Evolutionary conservation across 192 early-diverging fungal genomes (phyloP), one percentile per base, ranked within the genome.

Genomic region (Lobosporangium transversale): DNA sequence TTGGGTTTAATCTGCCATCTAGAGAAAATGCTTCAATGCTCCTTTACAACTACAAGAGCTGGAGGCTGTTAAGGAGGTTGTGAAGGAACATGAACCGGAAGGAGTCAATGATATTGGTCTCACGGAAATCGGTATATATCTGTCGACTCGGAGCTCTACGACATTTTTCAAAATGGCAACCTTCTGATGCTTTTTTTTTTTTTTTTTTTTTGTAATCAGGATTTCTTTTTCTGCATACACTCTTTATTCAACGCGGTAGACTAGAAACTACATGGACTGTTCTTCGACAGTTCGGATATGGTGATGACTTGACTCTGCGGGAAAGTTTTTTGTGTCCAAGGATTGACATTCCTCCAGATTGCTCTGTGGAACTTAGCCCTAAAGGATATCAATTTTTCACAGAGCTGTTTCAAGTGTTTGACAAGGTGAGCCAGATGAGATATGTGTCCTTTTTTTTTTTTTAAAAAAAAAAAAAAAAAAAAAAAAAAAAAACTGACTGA

Each of bases 191-290:
- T 17, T 40, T 40, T 40, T 40, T 40, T 40, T 40, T 40, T 40
- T 40, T 40, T 40, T 40, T 40, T 53, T 29, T n/a, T 27, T 43
- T 60, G 11, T 32, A 31, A 21, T 23, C 43, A 85, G 90, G 98
- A 12, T 99, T 99, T 74, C 69, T 97, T 40, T 97, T 93, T 69
- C 83, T 99, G 40, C 96, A 99, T 70, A 92, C 92, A 53, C 87
- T 97, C 26, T 99, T 98, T 78, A 97, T 99, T 52, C 96, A 98
- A 85, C 86, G 95, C 7, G 98, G 98, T 15, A 89, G 97, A 17
- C 83, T 98, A 20, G 98, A 99, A 70, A 99, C 98, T 6, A 98
- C 98, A 23, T 99, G 98, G 98, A 95, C 95, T 42, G 97, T 99
- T 2, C 70, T 99, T 53, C 82, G 97, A 47, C 89, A 89, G 63